Evolutionary conservation across 192 early-diverging fungal genomes (phyloP), one percentile per base, ranked within the genome.

Genomic region (Gigaspora rosea): DNA sequence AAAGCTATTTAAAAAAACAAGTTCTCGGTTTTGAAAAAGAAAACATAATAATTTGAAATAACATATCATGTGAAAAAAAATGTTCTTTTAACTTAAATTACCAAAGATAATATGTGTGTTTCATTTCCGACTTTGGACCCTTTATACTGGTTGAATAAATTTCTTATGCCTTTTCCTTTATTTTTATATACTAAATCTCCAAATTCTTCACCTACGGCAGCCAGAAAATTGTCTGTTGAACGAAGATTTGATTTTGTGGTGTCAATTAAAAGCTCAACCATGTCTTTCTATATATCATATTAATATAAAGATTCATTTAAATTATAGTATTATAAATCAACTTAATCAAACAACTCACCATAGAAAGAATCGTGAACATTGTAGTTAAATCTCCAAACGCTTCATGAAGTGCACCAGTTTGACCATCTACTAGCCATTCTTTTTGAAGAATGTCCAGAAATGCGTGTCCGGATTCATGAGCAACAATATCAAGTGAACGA

Each of bases 201-300:
- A 69, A 69, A 69, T 69, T 69, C 67, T 69, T 69, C 67, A 15
- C 67, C 67, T 9, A 69, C 22, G 22, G 67, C 67, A 5, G 67
- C 33, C n/a, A 69, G 20, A 47, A 69, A 69, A 69, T 69, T 69
- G 9, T 69, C 22, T 4, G 67, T 11, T 6, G 33, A 10, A 50
- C 67, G 8, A 15, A 69, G 48, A 27, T 48, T 32, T 51, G 67
- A 47, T 51, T 69, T 69, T 69, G 67, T 69, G 12, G 36, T 18
- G 49, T 46, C 49, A 3, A 69, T 27, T 15, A 69, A 69, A 32
- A 50, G 13, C 27, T 50, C 22, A 6, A 20, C 47, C 46, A 69
- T 50, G 11, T 69, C 67, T n/a, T 33, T 35, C 64, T 66, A 47
- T n/a, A n/a, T 41, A 36, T 33, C 33, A 4, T 41, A 41, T 41